Conservation (phyloP, 2,329 filamentous ascomycete genomes). For the Talaromyces sp. region DNA sequence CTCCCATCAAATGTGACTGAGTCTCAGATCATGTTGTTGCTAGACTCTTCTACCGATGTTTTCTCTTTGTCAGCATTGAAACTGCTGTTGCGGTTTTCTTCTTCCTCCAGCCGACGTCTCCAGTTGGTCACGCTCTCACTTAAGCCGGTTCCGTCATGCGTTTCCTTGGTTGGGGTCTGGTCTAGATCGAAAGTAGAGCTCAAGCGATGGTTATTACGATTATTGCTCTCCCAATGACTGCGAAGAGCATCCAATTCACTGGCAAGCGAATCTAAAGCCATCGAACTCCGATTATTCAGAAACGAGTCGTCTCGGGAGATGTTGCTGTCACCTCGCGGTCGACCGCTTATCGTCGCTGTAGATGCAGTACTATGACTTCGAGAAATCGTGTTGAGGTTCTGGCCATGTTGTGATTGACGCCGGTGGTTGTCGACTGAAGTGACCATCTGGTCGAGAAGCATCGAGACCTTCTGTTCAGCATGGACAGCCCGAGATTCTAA, state of each 20-base stretch:
- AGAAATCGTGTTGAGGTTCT: constrained; percentile 33
- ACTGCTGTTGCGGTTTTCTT: constrained; percentile 35
- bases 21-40: constrained; percentile 30
- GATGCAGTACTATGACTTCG: constrained; percentile 53
- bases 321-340: constrained; percentile 36
- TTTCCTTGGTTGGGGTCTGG: constrained; percentile 44
- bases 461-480: constrained; percentile 86
- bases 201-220: constrained; percentile 79
- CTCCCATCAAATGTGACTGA: constrained; percentile 7
- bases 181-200: constrained; percentile 90
- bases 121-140: constrained; percentile 73
- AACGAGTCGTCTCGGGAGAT: constrained; percentile 38
- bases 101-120: constrained; percentile 68
- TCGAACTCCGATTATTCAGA: constrained; percentile 54
- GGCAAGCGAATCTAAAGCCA: constrained; percentile 83
- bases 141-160: constrained; percentile 39
- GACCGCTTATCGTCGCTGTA: constrained; percentile 39
- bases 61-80: constrained; percentile 21
- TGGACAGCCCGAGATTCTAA: constrained; percentile 82
- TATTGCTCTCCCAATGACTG: constrained; percentile 91
- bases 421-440: constrained; percentile 91
- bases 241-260: constrained; percentile 87
- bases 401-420: constrained; percentile 56
- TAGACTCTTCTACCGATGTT: constrained; percentile 14
- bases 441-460: constrained; percentile 91